Evolutionary conservation across 1,139 yeast species (phyloP).

Genomic region (Candida pseudoviswanathii): DNA sequence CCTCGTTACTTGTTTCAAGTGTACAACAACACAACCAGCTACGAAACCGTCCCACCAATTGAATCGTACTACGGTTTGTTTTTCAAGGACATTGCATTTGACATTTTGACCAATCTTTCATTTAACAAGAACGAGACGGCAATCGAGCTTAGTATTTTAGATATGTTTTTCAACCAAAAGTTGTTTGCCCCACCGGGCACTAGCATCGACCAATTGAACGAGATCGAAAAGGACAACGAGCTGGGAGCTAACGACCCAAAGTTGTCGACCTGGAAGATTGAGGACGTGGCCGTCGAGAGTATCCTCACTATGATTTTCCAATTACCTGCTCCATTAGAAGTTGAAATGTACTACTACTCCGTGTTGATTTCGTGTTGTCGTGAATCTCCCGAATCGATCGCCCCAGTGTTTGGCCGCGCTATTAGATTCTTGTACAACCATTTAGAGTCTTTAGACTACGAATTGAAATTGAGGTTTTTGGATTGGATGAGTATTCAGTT

Average conservation of each 20-base stretch:
- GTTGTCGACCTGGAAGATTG: constrained; percentile 82
- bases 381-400: constrained; percentile 84
- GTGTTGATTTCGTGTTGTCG: constrained; percentile 89
- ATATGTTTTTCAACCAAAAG: constrained; percentile 67
- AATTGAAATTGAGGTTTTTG: constrained; percentile 68
- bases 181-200: constrained; percentile 84
- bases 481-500: constrained; percentile 96
- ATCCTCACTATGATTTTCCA: constrained; percentile 77
- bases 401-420: constrained; percentile 95
- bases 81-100: constrained; percentile 74
- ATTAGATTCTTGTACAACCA: constrained; percentile 79
- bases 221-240: constrained; percentile 40
- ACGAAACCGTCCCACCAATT: constrained; percentile 75
- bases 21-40: constrained; percentile 50
- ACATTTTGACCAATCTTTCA: constrained; percentile 76
- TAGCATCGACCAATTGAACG: constrained; percentile 67
- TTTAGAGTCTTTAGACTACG: constrained; percentile 71
- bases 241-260: constrained; percentile 47
- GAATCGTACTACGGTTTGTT: constrained; percentile 58
- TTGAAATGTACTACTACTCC: constrained; percentile 78
- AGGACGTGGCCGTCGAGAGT: constrained; percentile 86
- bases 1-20: constrained; percentile 70
- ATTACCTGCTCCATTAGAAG: constrained; percentile 67
- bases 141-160: constrained; percentile 76
- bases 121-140: constrained; percentile 90